These are phyloP conservation scores for Penicillium egyptiacum DNA, from an alignment of 495 filamentous ascomycete genomes.

Conservation along the genomic window DNA sequence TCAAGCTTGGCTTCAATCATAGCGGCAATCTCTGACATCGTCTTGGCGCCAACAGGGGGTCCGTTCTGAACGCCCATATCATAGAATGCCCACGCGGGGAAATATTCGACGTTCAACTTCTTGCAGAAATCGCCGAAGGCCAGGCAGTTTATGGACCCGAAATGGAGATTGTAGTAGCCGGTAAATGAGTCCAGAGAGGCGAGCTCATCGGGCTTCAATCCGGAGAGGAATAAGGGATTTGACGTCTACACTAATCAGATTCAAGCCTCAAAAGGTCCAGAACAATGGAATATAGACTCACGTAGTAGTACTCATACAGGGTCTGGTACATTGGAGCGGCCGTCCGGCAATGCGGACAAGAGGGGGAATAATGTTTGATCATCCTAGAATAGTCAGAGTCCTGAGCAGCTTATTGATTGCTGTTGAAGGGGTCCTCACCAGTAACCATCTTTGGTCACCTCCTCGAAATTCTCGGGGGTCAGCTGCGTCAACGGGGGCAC, in stretches of 20 bases:
- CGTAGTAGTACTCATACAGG: constrained; percentile 91
- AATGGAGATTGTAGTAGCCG: constrained; percentile 85
- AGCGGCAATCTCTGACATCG: constrained; percentile 58
- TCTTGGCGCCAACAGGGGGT: constrained; percentile 57
- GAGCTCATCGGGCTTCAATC: constrained; percentile 42
- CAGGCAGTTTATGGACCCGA: constrained; percentile 80
- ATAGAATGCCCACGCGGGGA: constrained; percentile 75
- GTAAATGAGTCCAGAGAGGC: constrained; percentile 63
- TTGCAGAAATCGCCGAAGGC: constrained; percentile 73
- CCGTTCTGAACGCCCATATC: constrained; percentile 74
- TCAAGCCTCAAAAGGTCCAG: not conserved
- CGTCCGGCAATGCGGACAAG: constrained; percentile 75
- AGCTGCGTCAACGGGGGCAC: constrained; percentile 74
- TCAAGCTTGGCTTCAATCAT: constrained; percentile 80
- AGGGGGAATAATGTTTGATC: constrained; percentile 74
- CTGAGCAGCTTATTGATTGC: not conserved
- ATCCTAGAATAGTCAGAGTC: constrained; percentile 52
- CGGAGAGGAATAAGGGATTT: constrained; percentile 57
- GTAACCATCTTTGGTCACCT: constrained; percentile 61
- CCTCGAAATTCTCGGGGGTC: constrained; percentile 54
- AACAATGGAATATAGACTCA: constrained; percentile 24
- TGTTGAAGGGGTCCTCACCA: constrained; percentile 44
- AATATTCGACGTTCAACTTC: constrained; percentile 61
- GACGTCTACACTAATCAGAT: constrained; percentile 59
- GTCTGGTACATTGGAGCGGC: constrained; percentile 89